phyloP scores from a whole-genome alignment of 2,329 filamentous ascomycete genomes.

The Penicillium hesseltinei region DNA sequence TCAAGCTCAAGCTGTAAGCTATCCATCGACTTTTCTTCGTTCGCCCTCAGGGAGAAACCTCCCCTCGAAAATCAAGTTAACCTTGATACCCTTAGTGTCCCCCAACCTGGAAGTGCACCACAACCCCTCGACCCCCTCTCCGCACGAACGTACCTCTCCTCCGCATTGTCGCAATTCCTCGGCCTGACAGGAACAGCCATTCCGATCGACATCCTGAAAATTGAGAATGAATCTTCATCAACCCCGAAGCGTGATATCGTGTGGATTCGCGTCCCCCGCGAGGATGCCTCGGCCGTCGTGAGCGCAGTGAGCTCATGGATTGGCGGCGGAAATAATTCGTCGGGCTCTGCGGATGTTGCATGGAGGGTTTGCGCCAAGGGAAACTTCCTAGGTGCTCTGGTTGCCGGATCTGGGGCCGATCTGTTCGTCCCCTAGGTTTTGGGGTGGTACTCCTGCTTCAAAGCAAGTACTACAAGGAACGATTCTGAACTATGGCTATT shows the following conservation, averaged over 20 bases:
- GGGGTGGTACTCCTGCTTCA: background rate
- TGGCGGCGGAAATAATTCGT: slow-evolving; percentile 26
- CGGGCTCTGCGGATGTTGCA: slow-evolving; percentile 27
- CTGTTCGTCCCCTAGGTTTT: slow-evolving; percentile 31
- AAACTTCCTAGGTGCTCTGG: slow-evolving; percentile 37
- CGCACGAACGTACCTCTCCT: slow-evolving; percentile 45
- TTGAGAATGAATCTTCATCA: slow-evolving; percentile 18
- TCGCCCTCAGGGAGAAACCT: background rate
- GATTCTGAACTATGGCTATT: background rate
- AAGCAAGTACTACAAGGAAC: background rate
- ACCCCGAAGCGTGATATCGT: slow-evolving; percentile 14
- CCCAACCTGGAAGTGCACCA: slow-evolving; percentile 26
- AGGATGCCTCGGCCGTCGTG: slow-evolving; percentile 45
- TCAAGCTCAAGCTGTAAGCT: slow-evolving; percentile 43
- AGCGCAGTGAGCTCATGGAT: slow-evolving; percentile 50
- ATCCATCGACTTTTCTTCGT: background rate
- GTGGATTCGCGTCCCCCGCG: slow-evolving; percentile 48
- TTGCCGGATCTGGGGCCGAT: slow-evolving; percentile 35
- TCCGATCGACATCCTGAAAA: slow-evolving; percentile 48
- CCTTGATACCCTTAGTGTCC: slow-evolving; percentile 19
- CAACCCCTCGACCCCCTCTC: slow-evolving; percentile 46
- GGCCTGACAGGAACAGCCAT: slow-evolving; percentile 49
- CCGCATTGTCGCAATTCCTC: slow-evolving; percentile 49
- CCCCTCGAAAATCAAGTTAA: background rate
- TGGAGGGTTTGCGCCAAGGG: slow-evolving; percentile 42